Percentiles rank a stretch among this genome's conserved stretches.
These are phyloP conservation scores for Lachancea fermentati DNA, from an alignment of 805 yeast genomes.

Conservation along the genomic window DNA sequence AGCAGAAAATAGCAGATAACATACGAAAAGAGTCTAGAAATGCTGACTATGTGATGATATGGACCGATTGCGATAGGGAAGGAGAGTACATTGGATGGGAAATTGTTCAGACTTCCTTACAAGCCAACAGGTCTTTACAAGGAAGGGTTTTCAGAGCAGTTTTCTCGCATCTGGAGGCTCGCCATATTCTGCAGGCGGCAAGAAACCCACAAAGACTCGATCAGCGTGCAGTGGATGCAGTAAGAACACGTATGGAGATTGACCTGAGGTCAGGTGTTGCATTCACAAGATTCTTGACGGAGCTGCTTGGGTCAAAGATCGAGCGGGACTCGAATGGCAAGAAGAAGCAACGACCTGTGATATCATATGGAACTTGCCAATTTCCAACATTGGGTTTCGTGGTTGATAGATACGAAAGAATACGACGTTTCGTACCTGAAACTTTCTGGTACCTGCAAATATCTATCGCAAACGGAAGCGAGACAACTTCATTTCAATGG, in stretches of 20 bases:
- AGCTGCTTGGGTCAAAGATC: constrained; percentile 34
- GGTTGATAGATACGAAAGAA: constrained; percentile 81
- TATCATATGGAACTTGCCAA: constrained; percentile 90
- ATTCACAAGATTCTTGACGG: constrained; percentile 73
- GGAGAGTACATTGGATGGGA: constrained; percentile 93
- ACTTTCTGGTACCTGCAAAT: constrained; percentile 72
- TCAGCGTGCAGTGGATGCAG: constrained; percentile 72
- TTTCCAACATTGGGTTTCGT: constrained; percentile 96
- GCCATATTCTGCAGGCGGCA: constrained; percentile 74
- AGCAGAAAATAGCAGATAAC: constrained; percentile 52
- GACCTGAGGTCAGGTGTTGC: constrained; percentile 87
- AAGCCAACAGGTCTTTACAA: constrained; percentile 37
- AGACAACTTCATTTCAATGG: constrained; percentile 56
- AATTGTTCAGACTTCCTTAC: constrained; percentile 62
- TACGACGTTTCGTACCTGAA: constrained; percentile 66
- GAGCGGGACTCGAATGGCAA: constrained; percentile 11
- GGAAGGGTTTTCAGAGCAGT: constrained; percentile 63
- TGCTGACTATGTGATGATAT: constrained; percentile 69
- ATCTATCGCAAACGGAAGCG: constrained; percentile 39
- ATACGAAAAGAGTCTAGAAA: constrained; percentile 58
- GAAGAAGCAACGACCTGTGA: constrained; percentile 22
- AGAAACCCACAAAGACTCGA: constrained; percentile 58
- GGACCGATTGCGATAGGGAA: constrained; percentile 99
- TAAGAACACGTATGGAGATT: constrained; percentile 75
- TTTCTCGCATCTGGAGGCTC: constrained; percentile 79